Evolutionary conservation across 352 stramenopile species (phyloP), one percentile per base, ranked within the genome.

Genomic region (Phytopythium helicoides): DNA sequence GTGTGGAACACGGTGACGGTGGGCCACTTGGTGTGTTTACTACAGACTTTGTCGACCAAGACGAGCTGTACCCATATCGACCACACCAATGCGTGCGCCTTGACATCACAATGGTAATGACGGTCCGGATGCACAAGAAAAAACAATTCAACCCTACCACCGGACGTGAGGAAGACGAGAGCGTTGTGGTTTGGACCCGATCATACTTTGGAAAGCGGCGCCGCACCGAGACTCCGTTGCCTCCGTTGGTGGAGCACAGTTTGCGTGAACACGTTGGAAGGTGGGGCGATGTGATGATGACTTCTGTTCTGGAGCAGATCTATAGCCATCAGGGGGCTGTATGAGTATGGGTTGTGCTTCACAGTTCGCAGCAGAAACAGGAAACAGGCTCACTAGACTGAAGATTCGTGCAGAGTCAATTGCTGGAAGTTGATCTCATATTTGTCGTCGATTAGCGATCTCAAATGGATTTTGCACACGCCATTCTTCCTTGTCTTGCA

Each of bases 221-320:
- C 14, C 52, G 52, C 22, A 36, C 21, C 1, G 44, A 64, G n/a
- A 46, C 73, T 14, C 6, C 46, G 4, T 39, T 85, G 3, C 40
- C 68, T 3, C 50, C 51, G 10, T 47, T 56, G n/a, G 62, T 48
- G 1, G 57, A 66, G 18, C 68, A 76, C 11, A 61, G 68, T 16
- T 42, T 73, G 1, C 66, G 69, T 6, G 71, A 82, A 49, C 65
- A 65, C 40, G 50, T 79, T 14, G 62, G 60, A 1, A 64, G 70
- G 23, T 83, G 69, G 68, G 62, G 69, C 7, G 69, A 81, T 23
- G 68, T 70, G 14, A 80, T 82, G 58, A 51, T 78, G 36, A 44
- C 42, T 14, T 56, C 54, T 3, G 60, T 68, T 1, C 39, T 56
- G 50, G 60, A 68, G 41, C 34, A 54, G n/a, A 51, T 68, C 3